Conservation (phyloP, 306 rosid genomes). For the Cajanus cajan region DNA sequence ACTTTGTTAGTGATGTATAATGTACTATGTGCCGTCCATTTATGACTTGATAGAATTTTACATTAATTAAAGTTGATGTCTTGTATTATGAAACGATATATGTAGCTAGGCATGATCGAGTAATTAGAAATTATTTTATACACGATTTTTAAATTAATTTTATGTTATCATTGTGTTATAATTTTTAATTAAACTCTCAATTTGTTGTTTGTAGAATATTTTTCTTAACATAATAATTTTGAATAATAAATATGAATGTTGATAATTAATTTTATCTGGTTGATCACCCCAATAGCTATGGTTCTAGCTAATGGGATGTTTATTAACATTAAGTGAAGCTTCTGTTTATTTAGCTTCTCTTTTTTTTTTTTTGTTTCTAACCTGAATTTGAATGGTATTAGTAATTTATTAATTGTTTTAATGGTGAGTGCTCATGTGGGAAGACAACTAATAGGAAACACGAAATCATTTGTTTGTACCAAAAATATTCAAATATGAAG, state of each 20-base stretch:
- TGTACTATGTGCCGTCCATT: background rate
- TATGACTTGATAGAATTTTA: background rate
- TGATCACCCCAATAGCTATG: background rate
- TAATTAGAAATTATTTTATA: too few species aligned
- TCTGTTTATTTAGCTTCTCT: background rate
- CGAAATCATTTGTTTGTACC: background rate
- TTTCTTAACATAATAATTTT: too few species aligned
- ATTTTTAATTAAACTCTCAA: too few species aligned
- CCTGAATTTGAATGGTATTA: too few species aligned
- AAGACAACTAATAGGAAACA: background rate
- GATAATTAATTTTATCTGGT: background rate
- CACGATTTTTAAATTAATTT: too few species aligned
- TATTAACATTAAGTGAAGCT: background rate
- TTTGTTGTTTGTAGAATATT: too few species aligned
- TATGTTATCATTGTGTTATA: too few species aligned
- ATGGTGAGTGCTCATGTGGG: background rate
- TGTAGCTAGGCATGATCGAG: too few species aligned
- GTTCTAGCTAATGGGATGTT: background rate
- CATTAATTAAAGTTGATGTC: background rate
- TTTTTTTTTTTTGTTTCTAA: too few species aligned
- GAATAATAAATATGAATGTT: too few species aligned
- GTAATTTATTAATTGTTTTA: too few species aligned
- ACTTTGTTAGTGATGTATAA: background rate
- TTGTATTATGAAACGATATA: too few species aligned
- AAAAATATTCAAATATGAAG: background rate